phyloP scores from a whole-genome alignment of 2,329 filamentous ascomycete genomes.

The Mariannaea elegans region DNA sequence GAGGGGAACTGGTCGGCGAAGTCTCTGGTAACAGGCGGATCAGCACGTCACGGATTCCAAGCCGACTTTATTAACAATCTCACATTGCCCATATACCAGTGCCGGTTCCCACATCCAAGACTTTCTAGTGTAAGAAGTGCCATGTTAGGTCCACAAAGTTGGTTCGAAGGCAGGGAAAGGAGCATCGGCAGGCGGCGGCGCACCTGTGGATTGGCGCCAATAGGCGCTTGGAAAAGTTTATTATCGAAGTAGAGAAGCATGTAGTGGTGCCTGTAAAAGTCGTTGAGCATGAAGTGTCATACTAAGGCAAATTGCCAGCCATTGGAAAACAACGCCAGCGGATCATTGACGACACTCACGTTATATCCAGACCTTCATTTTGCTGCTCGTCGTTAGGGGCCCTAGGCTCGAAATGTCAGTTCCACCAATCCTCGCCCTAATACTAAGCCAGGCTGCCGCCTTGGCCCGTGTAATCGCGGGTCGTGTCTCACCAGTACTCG shows the following conservation, averaged over 20 bases:
- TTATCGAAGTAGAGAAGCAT: conserved; percentile 29
- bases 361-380: conserved; percentile 31
- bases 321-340: not conserved
- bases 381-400: conserved; percentile 25
- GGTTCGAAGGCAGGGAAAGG: not conserved
- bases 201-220: conserved; percentile 19
- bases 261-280: conserved; percentile 24
- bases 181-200: not conserved
- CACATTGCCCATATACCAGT: conserved; percentile 22
- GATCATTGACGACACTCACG: conserved; percentile 19
- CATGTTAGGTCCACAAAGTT: conserved; percentile 1
- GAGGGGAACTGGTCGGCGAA: conserved; percentile 26
- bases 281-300: conserved; percentile 1
- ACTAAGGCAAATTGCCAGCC: not conserved
- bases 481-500: conserved; percentile 25
- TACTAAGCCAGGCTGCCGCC: not conserved
- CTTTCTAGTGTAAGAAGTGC: not conserved
- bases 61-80: not conserved
- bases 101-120: conserved; percentile 20
- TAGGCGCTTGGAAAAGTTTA: conserved; percentile 26
- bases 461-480: not conserved
- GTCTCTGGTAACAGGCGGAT: conserved; percentile 2
- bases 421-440: not conserved
- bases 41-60: not conserved
- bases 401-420: conserved; percentile 20